Evolutionary conservation across 148 eudicot species (phyloP).

Genomic region (Arctostaphylos glauca): DNA sequence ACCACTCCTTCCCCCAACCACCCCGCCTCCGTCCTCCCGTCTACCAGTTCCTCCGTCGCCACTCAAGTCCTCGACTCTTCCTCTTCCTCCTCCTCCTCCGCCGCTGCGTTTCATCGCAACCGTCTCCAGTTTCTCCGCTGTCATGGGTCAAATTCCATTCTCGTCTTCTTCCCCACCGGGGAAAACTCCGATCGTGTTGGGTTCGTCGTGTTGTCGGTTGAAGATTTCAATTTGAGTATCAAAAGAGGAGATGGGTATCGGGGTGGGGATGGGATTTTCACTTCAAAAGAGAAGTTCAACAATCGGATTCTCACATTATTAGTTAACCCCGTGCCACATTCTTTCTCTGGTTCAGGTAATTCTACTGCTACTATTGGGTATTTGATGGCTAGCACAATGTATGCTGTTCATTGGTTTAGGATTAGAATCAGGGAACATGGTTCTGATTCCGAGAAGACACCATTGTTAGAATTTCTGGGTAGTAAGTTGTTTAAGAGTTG

Average conservation of each 20-base stretch:
- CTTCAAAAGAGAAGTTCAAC: slow-evolving; percentile 24
- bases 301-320: slow-evolving; percentile 45
- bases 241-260: slow-evolving; percentile 19
- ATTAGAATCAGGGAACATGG: slow-evolving; percentile 30
- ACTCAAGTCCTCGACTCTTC: slow-evolving; percentile 6
- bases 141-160: slow-evolving; percentile 26
- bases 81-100: neutral
- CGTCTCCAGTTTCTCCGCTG: slow-evolving; percentile 47
- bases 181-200: slow-evolving; percentile 60
- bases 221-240: slow-evolving; percentile 25
- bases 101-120: slow-evolving; percentile 23
- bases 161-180: slow-evolving; percentile 66
- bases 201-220: slow-evolving; percentile 30
- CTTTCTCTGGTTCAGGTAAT: slow-evolving; percentile 7
- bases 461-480: slow-evolving; percentile 33
- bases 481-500: slow-evolving; percentile 44
- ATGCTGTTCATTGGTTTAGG: slow-evolving; percentile 58
- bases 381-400: slow-evolving; percentile 54
- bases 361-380: slow-evolving; percentile 45
- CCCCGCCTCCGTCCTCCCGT: slow-evolving; percentile 28
- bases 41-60: slow-evolving; percentile 34
- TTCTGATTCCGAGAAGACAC: slow-evolving; percentile 26
- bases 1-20: slow-evolving; percentile 18
- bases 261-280: slow-evolving; percentile 17
- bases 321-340: slow-evolving; percentile 36